Evolutionary conservation across 2,329 filamentous ascomycete genomes (phyloP), one percentile per base, ranked within the genome.

Genomic region (Fusarium pseudograminearum): DNA sequence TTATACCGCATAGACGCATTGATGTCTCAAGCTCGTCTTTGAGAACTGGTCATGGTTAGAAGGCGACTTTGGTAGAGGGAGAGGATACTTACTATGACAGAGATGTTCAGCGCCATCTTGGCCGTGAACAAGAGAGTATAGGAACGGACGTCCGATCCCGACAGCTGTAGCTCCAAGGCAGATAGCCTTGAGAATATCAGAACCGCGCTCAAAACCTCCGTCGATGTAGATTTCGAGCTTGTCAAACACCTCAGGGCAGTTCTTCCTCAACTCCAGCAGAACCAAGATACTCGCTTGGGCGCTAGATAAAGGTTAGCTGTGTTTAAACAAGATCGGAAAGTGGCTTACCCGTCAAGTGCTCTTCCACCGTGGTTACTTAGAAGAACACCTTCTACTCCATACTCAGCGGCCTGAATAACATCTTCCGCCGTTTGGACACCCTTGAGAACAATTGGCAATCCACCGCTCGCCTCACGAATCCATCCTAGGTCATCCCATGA

Each of bases 291-390:
- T 81, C 0, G 85, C 82, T 45, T 77, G 75, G 73, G 85, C 61
- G 1, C 76, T 76, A 3, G 0, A 11, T 16, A 7, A 4, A 3
- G 0, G 7, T 71, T 18, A 71, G 36, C 1, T 6, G 2, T 12
- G 6, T 4, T 3, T 0, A 2, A 2, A 3, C 3, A 4, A 2
- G 15, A 2, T 4, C 9, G 2, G 9, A 1, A 4, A 14, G 3
- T 24, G 5, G 46, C 71, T 65, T 45, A 72, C 74, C 83, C 85
- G 52, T 89, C 86, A 2, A 87, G 77, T 4, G 85, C 84, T n/a
- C 87, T 78, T 1, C 87, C 87, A 14, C 87, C 87, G 54, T 89
- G 87, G 61, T 89, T 89, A 62, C 83, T 86, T 22, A 89, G 67
- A 53, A 87, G 73, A 22, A 89, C 85, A 1, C 86, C 86, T 56